phyloP scores from a whole-genome alignment of 768 basidiomycete species.

The Russula ochroleuca region DNA sequence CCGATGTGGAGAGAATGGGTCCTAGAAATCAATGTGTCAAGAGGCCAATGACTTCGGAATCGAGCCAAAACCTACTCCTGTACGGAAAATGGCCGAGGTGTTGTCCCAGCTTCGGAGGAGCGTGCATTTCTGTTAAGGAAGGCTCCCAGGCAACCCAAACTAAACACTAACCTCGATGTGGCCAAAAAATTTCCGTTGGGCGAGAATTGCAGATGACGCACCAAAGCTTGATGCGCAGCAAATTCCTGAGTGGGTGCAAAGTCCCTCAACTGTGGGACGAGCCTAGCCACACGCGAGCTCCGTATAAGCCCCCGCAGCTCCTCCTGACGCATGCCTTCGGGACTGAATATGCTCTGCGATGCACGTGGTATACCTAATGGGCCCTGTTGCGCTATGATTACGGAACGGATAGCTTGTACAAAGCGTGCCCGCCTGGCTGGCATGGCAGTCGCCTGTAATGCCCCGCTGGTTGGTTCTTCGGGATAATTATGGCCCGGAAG shows the following conservation, averaged over 20 bases:
- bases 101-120: conserved; percentile 56
- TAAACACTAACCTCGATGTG: conserved; percentile 55
- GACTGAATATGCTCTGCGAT: conserved; percentile 32
- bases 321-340: conserved; percentile 25
- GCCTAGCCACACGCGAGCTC: conserved; percentile 49
- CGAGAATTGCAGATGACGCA: conserved; percentile 71
- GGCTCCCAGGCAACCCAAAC: background rate
- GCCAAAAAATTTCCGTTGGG: conserved; percentile 71
- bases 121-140: conserved; percentile 1
- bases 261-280: conserved; percentile 51
- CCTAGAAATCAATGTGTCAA: conserved; percentile 36
- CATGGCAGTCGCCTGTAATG: background rate
- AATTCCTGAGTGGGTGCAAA: conserved; percentile 57
- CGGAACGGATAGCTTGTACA: conserved; percentile 43
- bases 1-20: conserved; percentile 54
- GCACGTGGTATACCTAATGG: conserved; percentile 28
- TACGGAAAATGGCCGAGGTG: conserved; percentile 62
- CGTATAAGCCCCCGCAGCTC: conserved; percentile 34
- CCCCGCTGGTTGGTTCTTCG: conserved; percentile 25
- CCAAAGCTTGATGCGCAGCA: conserved; percentile 61
- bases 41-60: background rate
- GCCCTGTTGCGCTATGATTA: conserved; percentile 42
- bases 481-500: background rate
- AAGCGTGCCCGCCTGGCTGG: conserved; percentile 38
- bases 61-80: conserved; percentile 44